Base-by-base conservation (phyloP, 208 protist genomes). In the Trypanosoma theileri region DNA sequence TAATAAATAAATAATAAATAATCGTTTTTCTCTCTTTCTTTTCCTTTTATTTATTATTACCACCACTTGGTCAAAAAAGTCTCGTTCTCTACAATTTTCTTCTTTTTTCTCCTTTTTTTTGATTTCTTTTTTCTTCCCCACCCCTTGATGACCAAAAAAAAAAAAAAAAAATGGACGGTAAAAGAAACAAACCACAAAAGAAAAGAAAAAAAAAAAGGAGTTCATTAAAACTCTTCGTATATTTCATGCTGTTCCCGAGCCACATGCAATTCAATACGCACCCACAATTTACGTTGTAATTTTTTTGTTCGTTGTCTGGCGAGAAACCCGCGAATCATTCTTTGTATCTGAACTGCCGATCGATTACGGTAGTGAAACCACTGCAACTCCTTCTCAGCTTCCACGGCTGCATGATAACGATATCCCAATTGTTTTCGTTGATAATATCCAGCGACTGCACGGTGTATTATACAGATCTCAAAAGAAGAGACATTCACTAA, bases 251-350 rank as follows among this genome's bases (percentile, higher is more conserved):
- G 62, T 54, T 88, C 79, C 13, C 78, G 53, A 0, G 76, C 77
- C 17, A 75, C 75, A 14, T 73, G 71, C n/a, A 84, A 64, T 67
- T 88, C 82, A 4, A 84, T 31, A 19, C 76, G 66, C 10, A 77
- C 79, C 58, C 69, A 63, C 31, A 88, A 50, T 62, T 79, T 79
- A 7, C 82, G 71, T 73, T 88, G 75, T 31, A 77, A 31, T 13
- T 73, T 66, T 53, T 78, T 79, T 35, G 62, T 75, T 35, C 71
- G 58, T 58, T 88, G 82, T 3, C 82, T 70, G 7, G 73, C 75
- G 8, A 80, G 71, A 58, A 84, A 88, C 22, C 79, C 78, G 16
- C 82, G 71, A 56, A 79, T 66, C n/a, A 84, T 67, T 41, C 73
- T 63, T 59, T 84, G 82, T 62, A 88, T 71, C 10, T 71, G 56